These are phyloP conservation scores for Rutidosis leptorrhynchoides DNA, from an alignment of 129 eudicot species.

Conservation along the genomic window DNA sequence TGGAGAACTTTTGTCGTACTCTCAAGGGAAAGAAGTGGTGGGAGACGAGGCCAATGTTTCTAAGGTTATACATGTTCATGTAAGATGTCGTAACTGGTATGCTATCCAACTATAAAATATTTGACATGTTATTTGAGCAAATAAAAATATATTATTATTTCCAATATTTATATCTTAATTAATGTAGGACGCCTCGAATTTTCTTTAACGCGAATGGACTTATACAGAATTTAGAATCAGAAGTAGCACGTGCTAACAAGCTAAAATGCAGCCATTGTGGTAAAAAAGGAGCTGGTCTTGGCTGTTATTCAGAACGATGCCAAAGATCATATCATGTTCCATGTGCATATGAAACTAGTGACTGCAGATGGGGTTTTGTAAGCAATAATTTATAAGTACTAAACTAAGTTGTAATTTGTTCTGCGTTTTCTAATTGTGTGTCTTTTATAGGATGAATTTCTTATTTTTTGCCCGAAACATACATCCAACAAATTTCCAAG, in stretches of 20 bases:
- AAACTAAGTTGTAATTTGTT: background rate
- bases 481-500: constrained; percentile 58
- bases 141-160: background rate
- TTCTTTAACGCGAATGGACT: constrained; percentile 41
- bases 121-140: background rate
- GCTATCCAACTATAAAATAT: background rate
- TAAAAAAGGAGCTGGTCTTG: constrained; percentile 85
- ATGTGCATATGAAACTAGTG: constrained; percentile 56
- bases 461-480: constrained; percentile 75
- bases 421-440: background rate
- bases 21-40: constrained; percentile 54
- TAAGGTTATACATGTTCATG: constrained; percentile 54
- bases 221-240: constrained; percentile 63
- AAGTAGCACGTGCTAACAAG: constrained; percentile 67
- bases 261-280: constrained; percentile 79
- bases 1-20: constrained; percentile 68
- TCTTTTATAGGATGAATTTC: constrained; percentile 42
- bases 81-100: constrained; percentile 78
- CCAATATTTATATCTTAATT: background rate
- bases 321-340: constrained; percentile 74
- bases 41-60: constrained; percentile 34
- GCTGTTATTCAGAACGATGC: constrained; percentile 69
- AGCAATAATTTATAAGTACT: constrained; percentile 19
- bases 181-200: constrained; percentile 73
- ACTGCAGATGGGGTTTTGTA: constrained; percentile 91